These are phyloP conservation scores for Gentiana straminea DNA, from an alignment of 257 asterid species.

Conservation along the genomic window DNA sequence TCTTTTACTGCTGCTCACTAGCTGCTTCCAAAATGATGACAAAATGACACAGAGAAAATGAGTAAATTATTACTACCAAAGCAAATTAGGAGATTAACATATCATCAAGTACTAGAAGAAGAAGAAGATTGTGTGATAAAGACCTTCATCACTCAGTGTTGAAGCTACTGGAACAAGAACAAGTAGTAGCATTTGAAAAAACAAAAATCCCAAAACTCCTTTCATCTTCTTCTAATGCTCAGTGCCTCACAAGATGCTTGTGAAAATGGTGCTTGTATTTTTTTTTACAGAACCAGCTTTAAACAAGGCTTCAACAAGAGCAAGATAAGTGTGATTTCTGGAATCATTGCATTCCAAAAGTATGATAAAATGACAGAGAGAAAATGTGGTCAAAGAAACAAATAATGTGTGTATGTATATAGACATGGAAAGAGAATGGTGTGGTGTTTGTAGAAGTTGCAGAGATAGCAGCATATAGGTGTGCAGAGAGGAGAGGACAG, in stretches of 20 bases:
- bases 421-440: slow-evolving; percentile 1
- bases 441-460: slow-evolving; percentile 11
- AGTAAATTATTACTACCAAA: not conserved
- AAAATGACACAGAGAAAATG: not conserved
- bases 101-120: no score
- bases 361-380: not conserved
- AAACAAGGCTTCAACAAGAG: no score
- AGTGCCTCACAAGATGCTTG: not conserved
- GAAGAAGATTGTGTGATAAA: not conserved
- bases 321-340: no score
- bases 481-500: slow-evolving; percentile 9
- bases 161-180: slow-evolving; percentile 35
- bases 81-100: no score
- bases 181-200: slow-evolving; percentile 7
- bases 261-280: no score
- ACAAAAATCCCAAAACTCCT: not conserved
- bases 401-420: not conserved
- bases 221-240: slow-evolving; percentile 16
- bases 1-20: not conserved
- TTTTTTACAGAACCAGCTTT: no score
- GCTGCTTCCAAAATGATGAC: not conserved
- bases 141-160: slow-evolving; percentile 48
- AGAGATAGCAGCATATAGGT: slow-evolving; percentile 9
- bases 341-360: no score
- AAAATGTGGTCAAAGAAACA: slow-evolving; percentile 2